A percentile compares a stretch with the other conserved stretches of the same genome.
Conservation (phyloP, 1,284 basidiomycete species). For the Ganoderma lingzhi region DNA sequence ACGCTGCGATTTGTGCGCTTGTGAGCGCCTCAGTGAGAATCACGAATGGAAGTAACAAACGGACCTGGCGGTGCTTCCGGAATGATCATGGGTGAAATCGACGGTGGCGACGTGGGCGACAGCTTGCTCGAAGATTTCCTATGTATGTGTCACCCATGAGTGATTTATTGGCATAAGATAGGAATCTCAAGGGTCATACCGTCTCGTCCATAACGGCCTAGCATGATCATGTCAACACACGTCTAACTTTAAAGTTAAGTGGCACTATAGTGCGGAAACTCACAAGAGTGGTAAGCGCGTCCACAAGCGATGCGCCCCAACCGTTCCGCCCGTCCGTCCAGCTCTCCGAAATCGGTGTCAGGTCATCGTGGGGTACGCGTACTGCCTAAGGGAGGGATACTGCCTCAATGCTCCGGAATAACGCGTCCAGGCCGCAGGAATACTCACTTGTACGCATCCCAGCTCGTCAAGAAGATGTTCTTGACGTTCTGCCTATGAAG, state of each 20-base stretch:
- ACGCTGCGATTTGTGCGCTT: slow-evolving; percentile 51
- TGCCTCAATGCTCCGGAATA: neutral
- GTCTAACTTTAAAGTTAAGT: neutral
- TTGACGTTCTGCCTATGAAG: slow-evolving; percentile 54
- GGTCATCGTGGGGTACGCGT: slow-evolving; percentile 71
- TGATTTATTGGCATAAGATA: no score
- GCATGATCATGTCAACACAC: neutral
- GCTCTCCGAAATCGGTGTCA: slow-evolving; percentile 58
- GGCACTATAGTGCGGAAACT: neutral
- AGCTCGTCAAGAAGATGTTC: slow-evolving; percentile 64
- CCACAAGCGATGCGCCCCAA: slow-evolving; percentile 75
- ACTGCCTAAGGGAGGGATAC: slow-evolving; percentile 47
- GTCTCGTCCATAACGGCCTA: slow-evolving; percentile 61
- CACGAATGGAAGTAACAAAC: neutral
- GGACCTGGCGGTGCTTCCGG: slow-evolving; percentile 61
- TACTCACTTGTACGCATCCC: slow-evolving; percentile 65
- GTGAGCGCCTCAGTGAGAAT: slow-evolving; percentile 3
- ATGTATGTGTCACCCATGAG: neutral
- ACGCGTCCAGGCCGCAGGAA: neutral
- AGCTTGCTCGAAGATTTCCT: slow-evolving; percentile 60
- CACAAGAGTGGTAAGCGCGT: slow-evolving; percentile 72
- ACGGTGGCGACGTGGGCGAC: slow-evolving; percentile 58
- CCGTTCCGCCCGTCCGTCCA: slow-evolving; percentile 67
- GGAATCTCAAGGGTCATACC: slow-evolving; percentile 41
- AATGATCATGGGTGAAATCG: slow-evolving; percentile 64